Evolutionary conservation across 805 yeast species (phyloP).

Genomic region (Myxozyma sirexii): DNA sequence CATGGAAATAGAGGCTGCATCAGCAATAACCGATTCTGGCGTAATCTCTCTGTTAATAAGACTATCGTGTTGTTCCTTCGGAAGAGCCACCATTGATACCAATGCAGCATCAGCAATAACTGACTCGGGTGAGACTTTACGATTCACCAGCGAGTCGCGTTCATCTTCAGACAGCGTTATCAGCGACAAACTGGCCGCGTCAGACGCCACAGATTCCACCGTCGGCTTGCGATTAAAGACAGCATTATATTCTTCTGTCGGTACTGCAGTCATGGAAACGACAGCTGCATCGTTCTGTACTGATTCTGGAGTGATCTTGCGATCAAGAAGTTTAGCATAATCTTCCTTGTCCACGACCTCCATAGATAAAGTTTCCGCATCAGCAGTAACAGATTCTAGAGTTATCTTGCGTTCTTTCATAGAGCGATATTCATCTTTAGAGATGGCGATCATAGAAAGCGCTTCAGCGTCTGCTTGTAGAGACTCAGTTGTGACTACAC

Average conservation of each 20-base stretch:
- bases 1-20: conserved; percentile 25
- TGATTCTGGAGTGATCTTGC: conserved; percentile 11
- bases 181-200: conserved; percentile 28
- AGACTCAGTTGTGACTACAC: conserved; percentile 1
- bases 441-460: conserved; percentile 32
- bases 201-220: conserved; percentile 15
- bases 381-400: conserved; percentile 1
- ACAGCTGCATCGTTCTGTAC: conserved; percentile 13
- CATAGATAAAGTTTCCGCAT: conserved; percentile 4
- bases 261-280: conserved; percentile 21
- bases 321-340: conserved; percentile 1
- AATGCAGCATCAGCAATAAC: conserved; percentile 11
- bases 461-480: conserved; percentile 24
- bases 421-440: conserved; percentile 34
- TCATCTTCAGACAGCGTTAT: conserved; percentile 11
- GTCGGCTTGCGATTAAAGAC: conserved; percentile 9
- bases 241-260: conserved; percentile 37
- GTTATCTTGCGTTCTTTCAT: conserved; percentile 7
- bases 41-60: conserved; percentile 16
- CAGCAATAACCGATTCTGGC: conserved; percentile 14
- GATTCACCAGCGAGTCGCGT: conserved; percentile 7
- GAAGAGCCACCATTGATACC: conserved; percentile 28
- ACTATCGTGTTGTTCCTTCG: conserved; percentile 32
- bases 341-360: neutral
- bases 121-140: conserved; percentile 1